phyloP scores from a whole-genome alignment of 192 early-diverging fungal genomes.

The Mortierella hygrophila region DNA sequence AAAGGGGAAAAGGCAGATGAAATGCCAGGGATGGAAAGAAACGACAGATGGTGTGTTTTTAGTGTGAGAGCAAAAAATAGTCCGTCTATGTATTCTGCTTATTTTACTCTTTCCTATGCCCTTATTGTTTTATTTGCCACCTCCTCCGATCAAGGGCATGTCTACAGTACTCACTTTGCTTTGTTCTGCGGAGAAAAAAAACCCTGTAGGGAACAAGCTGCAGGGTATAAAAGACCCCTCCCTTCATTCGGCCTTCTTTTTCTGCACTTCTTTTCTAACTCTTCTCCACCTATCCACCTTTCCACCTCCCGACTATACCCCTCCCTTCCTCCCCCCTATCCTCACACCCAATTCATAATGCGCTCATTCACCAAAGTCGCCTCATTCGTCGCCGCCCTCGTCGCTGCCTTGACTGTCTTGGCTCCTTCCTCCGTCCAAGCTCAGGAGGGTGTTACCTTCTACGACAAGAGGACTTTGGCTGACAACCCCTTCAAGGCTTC shows the following conservation, averaged over 20 bases:
- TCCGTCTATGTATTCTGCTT: neutral
- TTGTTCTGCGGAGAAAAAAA: too few relatives aligned
- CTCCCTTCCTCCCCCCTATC: neutral
- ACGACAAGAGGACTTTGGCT: neutral
- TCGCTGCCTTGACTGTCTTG: conserved; percentile 13
- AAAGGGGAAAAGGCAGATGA: neutral
- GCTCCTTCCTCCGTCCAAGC: conserved; percentile 1
- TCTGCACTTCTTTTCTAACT: neutral
- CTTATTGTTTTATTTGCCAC: neutral
- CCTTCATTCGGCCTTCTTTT: neutral
- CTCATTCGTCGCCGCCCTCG: conserved; percentile 1
- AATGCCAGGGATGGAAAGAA: neutral
- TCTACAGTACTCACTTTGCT: neutral
- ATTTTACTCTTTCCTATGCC: neutral
- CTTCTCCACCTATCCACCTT: neutral
- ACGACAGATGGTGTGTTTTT: neutral
- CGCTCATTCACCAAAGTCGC: conserved; percentile 24
- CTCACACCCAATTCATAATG: conserved; percentile 2
- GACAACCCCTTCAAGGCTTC: neutral
- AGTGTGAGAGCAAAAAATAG: neutral
- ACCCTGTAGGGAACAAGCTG: too few relatives aligned
- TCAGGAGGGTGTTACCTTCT: neutral
- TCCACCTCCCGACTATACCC: neutral
- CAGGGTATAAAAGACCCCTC: neutral
- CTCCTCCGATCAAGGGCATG: neutral